A percentile compares a stretch with the other conserved stretches of the same genome.
Evolutionary conservation across 495 filamentous ascomycete species (phyloP).

Genomic region (Parathielavia hyrcaniae): DNA sequence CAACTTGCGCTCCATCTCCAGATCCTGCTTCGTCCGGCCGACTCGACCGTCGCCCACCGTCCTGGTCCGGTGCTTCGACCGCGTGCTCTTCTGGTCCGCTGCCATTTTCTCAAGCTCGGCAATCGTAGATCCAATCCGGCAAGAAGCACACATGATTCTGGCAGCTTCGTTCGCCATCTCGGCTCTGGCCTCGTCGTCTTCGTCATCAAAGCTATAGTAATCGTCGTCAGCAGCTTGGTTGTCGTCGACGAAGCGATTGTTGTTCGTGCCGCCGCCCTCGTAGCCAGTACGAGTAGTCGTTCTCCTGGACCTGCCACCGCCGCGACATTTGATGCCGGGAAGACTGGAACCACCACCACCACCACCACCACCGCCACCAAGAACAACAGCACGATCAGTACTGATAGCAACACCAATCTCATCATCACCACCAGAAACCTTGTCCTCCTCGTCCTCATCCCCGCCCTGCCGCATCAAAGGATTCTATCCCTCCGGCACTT

Average conservation of each 20-base stretch:
- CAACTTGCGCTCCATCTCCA: background rate
- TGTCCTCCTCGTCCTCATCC: too few relatives aligned
- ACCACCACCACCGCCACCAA: too few relatives aligned
- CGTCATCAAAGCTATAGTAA: background rate
- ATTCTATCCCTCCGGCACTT: too few relatives aligned
- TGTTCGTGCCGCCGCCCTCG: too few relatives aligned
- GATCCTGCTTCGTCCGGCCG: background rate
- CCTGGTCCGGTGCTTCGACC: background rate
- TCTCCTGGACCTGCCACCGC: background rate
- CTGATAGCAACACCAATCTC: too few relatives aligned
- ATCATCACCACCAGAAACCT: too few relatives aligned
- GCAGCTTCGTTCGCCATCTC: background rate
- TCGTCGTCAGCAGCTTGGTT: background rate
- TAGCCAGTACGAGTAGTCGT: too few relatives aligned
- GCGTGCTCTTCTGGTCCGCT: background rate
- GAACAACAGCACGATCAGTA: too few relatives aligned
- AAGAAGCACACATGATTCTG: background rate
- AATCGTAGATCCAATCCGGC: background rate
- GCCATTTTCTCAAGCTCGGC: background rate
- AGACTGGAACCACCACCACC: too few relatives aligned
- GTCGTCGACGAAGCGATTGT: background rate
- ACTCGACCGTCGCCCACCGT: background rate
- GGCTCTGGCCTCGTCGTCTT: background rate
- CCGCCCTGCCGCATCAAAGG: too few relatives aligned
- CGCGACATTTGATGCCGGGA: background rate